phyloP scores from a whole-genome alignment of 2,329 filamentous ascomycete genomes.

The Canariomyces notabilis region DNA sequence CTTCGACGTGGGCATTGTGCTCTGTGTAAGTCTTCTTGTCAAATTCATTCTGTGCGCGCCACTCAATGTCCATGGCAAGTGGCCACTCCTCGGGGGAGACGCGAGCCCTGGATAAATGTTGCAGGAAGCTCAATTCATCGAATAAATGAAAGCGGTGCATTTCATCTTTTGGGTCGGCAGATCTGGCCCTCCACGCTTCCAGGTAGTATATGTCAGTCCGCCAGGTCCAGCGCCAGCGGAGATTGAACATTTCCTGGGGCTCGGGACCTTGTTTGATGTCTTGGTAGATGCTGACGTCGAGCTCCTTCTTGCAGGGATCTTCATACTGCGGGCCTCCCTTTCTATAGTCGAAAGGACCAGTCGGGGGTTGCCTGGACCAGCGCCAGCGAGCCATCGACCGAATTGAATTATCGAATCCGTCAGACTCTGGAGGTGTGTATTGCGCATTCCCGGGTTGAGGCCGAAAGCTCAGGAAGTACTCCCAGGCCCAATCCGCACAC shows the following conservation, averaged over 20 bases:
- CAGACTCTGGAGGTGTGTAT: slow-evolving; percentile 2
- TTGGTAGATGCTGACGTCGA: neutral
- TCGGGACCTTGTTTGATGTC: neutral
- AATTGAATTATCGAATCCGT: neutral
- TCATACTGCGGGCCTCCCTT: slow-evolving; percentile 17
- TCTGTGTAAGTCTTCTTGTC: neutral
- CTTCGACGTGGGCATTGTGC: slow-evolving; percentile 3
- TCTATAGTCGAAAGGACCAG: slow-evolving; percentile 7
- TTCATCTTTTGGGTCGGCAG: no score
- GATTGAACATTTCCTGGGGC: slow-evolving; percentile 3
- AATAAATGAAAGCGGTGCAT: no score
- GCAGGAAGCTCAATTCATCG: neutral
- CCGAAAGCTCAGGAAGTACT: neutral
- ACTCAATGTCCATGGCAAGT: neutral
- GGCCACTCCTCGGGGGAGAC: neutral
- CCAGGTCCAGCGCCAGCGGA: slow-evolving; percentile 1
- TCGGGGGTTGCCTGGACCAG: neutral
- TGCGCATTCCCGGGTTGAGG: neutral
- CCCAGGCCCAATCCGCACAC: neutral
- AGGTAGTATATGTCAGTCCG: neutral
- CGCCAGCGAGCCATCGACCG: slow-evolving; percentile 8
- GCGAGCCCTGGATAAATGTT: neutral
- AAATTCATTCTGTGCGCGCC: neutral
- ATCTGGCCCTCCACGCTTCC: neutral
- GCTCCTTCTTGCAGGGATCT: slow-evolving; percentile 6